Evolutionary conservation across 805 yeast species (phyloP).

Genomic region (Starmerella stigmatis): DNA sequence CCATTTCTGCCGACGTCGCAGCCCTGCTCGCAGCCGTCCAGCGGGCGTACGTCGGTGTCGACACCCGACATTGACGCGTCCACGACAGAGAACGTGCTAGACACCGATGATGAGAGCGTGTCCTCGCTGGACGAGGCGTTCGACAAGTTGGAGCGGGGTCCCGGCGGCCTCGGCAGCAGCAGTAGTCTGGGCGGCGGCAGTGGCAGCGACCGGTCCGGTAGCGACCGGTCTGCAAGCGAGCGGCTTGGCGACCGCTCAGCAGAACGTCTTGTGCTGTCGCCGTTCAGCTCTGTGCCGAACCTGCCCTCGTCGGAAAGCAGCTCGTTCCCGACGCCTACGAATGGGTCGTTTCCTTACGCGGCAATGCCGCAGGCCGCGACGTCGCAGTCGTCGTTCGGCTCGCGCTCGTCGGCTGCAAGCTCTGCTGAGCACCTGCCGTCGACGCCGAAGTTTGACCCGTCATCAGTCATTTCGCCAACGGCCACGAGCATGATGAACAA

Average conservation of each 20-base stretch:
- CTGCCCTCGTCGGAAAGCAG: neutral
- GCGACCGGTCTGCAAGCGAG: no score
- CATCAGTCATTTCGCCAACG: constrained; percentile 17
- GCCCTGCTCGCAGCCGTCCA: constrained; percentile 4
- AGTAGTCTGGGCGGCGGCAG: neutral
- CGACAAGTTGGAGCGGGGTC: constrained; percentile 4
- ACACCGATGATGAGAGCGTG: constrained; percentile 8
- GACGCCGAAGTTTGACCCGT: constrained; percentile 13
- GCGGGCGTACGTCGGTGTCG: constrained; percentile 9
- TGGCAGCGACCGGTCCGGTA: neutral
- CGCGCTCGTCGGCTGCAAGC: neutral
- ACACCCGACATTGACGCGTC: constrained; percentile 6
- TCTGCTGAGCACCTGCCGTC: neutral
- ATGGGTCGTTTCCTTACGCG: no score
- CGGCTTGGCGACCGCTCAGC: neutral
- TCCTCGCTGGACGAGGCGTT: constrained; percentile 5
- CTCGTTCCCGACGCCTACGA: neutral
- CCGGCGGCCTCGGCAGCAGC: neutral
- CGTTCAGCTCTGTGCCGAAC: neutral
- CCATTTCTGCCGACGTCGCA: neutral
- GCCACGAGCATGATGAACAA: constrained; percentile 15
- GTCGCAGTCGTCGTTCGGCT: constrained; percentile 5
- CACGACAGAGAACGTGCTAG: neutral
- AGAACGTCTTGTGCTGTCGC: neutral
- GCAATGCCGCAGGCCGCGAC: neutral